phyloP scores from a whole-genome alignment of 2,329 filamentous ascomycete genomes.

The Ophiostoma himal-ulmi region DNA sequence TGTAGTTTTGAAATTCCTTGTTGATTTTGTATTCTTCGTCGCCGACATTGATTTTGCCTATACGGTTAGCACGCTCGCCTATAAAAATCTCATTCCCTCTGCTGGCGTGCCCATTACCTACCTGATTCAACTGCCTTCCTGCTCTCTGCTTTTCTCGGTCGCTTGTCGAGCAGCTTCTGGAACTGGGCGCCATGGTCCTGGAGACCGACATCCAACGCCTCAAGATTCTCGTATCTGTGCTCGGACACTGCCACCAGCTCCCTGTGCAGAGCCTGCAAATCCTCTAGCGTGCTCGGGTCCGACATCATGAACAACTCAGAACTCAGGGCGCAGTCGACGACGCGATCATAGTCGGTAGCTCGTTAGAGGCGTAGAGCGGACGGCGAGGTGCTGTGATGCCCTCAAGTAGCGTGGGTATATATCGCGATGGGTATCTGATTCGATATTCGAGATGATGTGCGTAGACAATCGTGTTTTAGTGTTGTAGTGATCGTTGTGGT shows the following conservation, averaged over 20 bases:
- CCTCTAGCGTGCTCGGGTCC: slow-evolving; percentile 64
- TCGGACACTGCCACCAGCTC: slow-evolving; percentile 75
- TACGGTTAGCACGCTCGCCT: not conserved
- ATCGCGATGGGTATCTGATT: not conserved
- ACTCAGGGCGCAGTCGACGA: slow-evolving; percentile 17
- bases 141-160: slow-evolving; percentile 66
- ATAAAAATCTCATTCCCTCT: not conserved
- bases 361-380: not conserved
- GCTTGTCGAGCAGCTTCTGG: slow-evolving; percentile 66
- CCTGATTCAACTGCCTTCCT: slow-evolving; percentile 65
- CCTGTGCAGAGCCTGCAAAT: slow-evolving; percentile 77
- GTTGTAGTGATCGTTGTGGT: not conserved
- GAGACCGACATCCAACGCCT: slow-evolving; percentile 65
- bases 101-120: slow-evolving; percentile 34
- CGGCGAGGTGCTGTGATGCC: not conserved
- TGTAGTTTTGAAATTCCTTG: slow-evolving; percentile 77
- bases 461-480: not conserved
- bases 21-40: slow-evolving; percentile 75
- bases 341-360: slow-evolving; percentile 24
- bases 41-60: slow-evolving; percentile 70
- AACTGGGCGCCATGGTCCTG: slow-evolving; percentile 62
- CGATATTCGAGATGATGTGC: not conserved
- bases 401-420: not conserved
- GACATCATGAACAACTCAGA: slow-evolving; percentile 51
- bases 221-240: slow-evolving; percentile 53